These are phyloP conservation scores for Aureobasidium sp. DNA, from an alignment of 2,329 filamentous ascomycete species.

Conservation along the genomic window DNA sequence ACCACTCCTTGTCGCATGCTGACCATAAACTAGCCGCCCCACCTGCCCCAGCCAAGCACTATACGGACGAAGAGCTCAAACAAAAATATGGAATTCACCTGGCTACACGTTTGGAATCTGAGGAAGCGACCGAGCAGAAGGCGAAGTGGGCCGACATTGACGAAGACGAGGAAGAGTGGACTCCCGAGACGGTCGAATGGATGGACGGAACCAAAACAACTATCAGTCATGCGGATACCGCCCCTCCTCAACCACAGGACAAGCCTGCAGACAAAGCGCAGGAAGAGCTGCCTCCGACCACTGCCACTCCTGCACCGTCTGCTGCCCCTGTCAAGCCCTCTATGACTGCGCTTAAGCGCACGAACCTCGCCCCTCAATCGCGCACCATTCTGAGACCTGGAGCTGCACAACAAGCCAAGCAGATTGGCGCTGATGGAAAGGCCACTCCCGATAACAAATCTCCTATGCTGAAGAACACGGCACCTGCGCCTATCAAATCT, in stretches of 20 bases:
- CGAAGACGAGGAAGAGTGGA: slow-evolving; percentile 82
- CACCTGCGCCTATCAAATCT: slow-evolving; percentile 68
- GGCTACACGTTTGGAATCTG: slow-evolving; percentile 66
- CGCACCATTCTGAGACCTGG: slow-evolving; percentile 44
- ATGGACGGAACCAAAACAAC: slow-evolving; percentile 77
- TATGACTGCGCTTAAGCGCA: slow-evolving; percentile 25
- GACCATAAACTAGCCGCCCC: slow-evolving; percentile 42
- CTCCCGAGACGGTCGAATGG: slow-evolving; percentile 77
- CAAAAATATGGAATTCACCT: slow-evolving; percentile 82
- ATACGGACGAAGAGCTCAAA: slow-evolving; percentile 76
- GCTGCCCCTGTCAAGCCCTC: slow-evolving; percentile 17
- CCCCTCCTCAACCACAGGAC: slow-evolving; percentile 11
- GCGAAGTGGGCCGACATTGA: slow-evolving; percentile 87
- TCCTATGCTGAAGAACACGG: slow-evolving; percentile 62
- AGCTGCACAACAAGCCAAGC: slow-evolving; percentile 29
- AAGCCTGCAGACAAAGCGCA: slow-evolving; percentile 12
- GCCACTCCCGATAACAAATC: slow-evolving; percentile 55
- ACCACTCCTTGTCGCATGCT: slow-evolving; percentile 21
- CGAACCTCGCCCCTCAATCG: slow-evolving; percentile 25
- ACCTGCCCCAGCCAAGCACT: slow-evolving; percentile 65
- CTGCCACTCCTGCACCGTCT: slow-evolving; percentile 3
- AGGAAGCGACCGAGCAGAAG: slow-evolving; percentile 53
- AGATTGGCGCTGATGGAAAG: slow-evolving; percentile 34
- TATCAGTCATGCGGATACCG: slow-evolving; percentile 6
- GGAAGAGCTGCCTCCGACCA: slow-evolving; percentile 14